phyloP scores from a whole-genome alignment of 192 early-diverging fungal genomes.

The Pilaira anomala region DNA sequence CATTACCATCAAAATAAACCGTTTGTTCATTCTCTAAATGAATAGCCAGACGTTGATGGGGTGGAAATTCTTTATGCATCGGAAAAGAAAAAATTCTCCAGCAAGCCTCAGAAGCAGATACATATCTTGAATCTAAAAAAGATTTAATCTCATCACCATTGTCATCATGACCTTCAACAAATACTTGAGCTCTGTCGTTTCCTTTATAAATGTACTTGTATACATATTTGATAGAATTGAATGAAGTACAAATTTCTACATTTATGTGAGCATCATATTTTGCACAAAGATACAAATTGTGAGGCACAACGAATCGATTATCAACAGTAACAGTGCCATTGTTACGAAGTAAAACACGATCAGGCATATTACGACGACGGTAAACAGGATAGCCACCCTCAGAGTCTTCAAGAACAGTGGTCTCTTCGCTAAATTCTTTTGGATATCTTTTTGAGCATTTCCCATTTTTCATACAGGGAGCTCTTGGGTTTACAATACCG shows the following conservation, averaged over 20 bases:
- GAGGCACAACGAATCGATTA: slow-evolving; percentile 33
- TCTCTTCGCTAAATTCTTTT: not conserved
- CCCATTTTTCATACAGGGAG: slow-evolving; percentile 13
- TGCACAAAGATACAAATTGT: slow-evolving; percentile 31
- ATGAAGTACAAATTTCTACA: slow-evolving; percentile 22
- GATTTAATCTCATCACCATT: too few species aligned
- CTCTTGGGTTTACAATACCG: not conserved
- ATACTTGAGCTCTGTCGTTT: not conserved
- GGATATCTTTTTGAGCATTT: slow-evolving; percentile 36
- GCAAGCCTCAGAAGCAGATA: slow-evolving; percentile 26
- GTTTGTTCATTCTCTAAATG: slow-evolving; percentile 21
- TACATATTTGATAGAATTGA: slow-evolving; percentile 7
- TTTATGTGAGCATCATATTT: slow-evolving; percentile 42
- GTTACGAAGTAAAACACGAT: not conserved
- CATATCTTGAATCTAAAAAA: slow-evolving; percentile 21
- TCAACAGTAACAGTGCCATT: slow-evolving; percentile 1
- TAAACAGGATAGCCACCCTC: slow-evolving; percentile 23
- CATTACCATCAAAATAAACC: not conserved
- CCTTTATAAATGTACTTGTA: slow-evolving; percentile 14
- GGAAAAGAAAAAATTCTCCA: slow-evolving; percentile 33
- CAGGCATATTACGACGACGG: not conserved
- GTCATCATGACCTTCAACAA: slow-evolving; percentile 2
- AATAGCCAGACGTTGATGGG: slow-evolving; percentile 18
- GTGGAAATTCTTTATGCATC: slow-evolving; percentile 28
- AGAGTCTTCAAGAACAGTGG: not conserved